These are phyloP conservation scores for Dendrocalamus sinicus DNA, from an alignment of 176 grass and related monocot species.

Conservation along the genomic window DNA sequence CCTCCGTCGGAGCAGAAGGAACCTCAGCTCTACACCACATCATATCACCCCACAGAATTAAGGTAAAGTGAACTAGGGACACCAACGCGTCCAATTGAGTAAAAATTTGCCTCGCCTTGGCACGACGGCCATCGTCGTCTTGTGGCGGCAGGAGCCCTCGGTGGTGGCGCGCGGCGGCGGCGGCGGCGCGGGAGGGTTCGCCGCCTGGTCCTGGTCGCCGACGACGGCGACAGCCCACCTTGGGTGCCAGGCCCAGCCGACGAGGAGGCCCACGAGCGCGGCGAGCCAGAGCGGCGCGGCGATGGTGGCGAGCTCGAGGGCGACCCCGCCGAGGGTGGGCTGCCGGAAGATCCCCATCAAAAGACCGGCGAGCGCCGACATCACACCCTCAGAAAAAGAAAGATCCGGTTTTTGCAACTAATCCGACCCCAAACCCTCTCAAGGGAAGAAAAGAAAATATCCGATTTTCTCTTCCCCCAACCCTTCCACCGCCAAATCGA, in stretches of 20 bases:
- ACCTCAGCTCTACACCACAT: background rate
- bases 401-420: background rate
- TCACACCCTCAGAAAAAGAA: background rate
- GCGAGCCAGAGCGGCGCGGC: slow-evolving; percentile 78
- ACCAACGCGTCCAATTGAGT: background rate
- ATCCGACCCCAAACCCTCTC: too few relatives aligned
- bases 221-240: slow-evolving; percentile 59
- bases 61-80: background rate
- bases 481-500: background rate
- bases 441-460: background rate
- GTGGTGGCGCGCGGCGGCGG: background rate
- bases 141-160: background rate
- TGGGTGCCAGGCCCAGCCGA: slow-evolving; percentile 91
- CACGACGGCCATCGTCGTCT: background rate
- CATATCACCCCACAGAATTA: background rate
- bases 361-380: slow-evolving; percentile 66
- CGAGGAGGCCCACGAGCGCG: slow-evolving; percentile 60
- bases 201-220: background rate
- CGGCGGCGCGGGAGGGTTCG: background rate
- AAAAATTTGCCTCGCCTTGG: slow-evolving; percentile 43
- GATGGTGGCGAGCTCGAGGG: slow-evolving; percentile 61
- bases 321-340: slow-evolving; percentile 52
- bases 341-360: slow-evolving; percentile 55
- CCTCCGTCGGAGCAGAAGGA: background rate
- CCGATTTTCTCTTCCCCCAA: background rate